Evolutionary conservation across 140 eudicot genomes (phyloP), one percentile per base, ranked within the genome.

Genomic region (Oenanthe javanica): DNA sequence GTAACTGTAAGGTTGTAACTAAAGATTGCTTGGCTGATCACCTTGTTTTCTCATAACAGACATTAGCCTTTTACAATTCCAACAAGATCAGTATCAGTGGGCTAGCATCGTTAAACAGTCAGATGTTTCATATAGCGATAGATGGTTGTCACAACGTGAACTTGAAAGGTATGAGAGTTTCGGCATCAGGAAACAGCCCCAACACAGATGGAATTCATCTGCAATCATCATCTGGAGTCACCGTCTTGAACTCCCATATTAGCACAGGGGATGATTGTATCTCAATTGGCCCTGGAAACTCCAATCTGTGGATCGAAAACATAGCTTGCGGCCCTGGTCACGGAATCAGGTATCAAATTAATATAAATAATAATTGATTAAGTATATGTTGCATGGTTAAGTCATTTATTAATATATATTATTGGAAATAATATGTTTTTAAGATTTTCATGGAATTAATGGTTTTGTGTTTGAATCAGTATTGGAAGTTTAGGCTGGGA

Each of bases 251-350:
- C 50, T 71, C 76, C 49, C 48, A 71, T 40, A 71, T 71, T 31
- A 71, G 76, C 48, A 71, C 76, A 15, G 76, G 76, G 3, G 76
- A 71, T 16, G 76, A 71, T 40, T 71, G 76, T 18, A 71, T 71
- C 49, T 71, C 76, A 6, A 71, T 71, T 0, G 76, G 76, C 49
- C 76, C 76, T 40, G 76, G 76, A 0, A 31, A 36, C 47, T 40
- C 76, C 40, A 71, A 71, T 71, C 5, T 71, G 47, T 71, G 47
- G 76, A 40, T 71, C 48, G 47, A 71, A 5, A 36, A 40, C 12
- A 71, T 71, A 16, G 47, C 76, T 38, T 71, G 76, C 25, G 76
- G 76, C 47, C 76, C 76, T 14, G 76, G 76, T 40, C 76, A 71
- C 21, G 76, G 76, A 40, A 40, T 71, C 1, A 71, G 76, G 76